Evolutionary conservation across 257 asterid species (phyloP).

Genomic region (Thymus mandschuricus): DNA sequence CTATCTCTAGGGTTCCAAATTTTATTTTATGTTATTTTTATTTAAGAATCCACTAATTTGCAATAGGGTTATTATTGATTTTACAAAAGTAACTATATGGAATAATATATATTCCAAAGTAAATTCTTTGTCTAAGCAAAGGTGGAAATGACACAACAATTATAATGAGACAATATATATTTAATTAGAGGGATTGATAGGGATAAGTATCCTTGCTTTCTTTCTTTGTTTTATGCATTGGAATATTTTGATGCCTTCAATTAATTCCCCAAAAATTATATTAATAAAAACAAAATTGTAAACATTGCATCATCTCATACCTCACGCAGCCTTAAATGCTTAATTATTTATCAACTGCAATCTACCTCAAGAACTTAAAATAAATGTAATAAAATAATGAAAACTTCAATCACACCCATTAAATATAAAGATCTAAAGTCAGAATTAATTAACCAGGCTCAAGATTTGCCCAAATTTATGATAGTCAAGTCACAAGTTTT

Average conservation of each 20-base stretch:
- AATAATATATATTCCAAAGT: background rate
- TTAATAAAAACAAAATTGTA: background rate
- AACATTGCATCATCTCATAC: background rate
- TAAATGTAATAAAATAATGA: too few relatives aligned
- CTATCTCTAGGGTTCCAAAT: background rate
- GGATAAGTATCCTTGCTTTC: constrained; percentile 6
- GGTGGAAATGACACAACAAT: background rate
- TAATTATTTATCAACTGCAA: too few relatives aligned
- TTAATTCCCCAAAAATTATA: background rate
- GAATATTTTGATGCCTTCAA: constrained; percentile 15
- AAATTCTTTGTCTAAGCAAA: background rate
- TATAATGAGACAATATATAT: background rate
- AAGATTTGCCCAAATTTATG: too few relatives aligned
- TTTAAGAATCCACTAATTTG: background rate
- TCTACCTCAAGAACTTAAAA: too few relatives aligned
- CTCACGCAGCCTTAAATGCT: background rate
- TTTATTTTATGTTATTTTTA: background rate
- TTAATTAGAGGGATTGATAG: background rate
- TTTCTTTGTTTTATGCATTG: background rate
- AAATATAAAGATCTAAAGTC: too few relatives aligned
- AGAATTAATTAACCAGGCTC: too few relatives aligned
- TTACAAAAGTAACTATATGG: background rate
- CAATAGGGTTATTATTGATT: background rate
- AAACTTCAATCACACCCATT: too few relatives aligned
- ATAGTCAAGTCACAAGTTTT: too few relatives aligned